Conservation (phyloP, 2,329 filamentous ascomycete genomes). For the Blastomyces emzantsi region DNA sequence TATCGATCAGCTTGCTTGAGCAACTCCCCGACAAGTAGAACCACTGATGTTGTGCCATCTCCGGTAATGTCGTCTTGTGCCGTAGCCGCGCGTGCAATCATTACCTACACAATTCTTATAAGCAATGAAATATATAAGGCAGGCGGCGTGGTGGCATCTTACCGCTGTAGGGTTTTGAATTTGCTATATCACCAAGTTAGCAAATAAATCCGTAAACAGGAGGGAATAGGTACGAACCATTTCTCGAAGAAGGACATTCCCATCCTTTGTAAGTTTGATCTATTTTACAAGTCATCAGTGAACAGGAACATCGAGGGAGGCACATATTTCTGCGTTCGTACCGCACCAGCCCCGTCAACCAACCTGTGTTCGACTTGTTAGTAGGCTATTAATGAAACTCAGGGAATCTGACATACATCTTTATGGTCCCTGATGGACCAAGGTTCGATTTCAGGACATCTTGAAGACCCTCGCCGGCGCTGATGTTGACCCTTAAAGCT, state of each 20-base stretch:
- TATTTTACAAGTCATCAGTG: conserved; percentile 31
- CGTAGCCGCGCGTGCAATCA: conserved; percentile 74
- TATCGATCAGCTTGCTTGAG: conserved; percentile 96
- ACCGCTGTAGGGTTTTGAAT: conserved; percentile 98
- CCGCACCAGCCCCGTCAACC: conserved; percentile 53
- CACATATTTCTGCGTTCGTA: conserved; percentile 27
- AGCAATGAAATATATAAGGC: conserved; percentile 9
- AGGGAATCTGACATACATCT: conserved; percentile 57
- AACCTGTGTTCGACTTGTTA: conserved; percentile 38
- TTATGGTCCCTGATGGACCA: conserved; percentile 86
- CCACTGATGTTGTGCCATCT: conserved; percentile 94
- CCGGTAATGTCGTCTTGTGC: conserved; percentile 98
- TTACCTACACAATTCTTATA: conserved; percentile 39
- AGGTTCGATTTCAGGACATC: conserved; percentile 96
- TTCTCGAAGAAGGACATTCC: conserved; percentile 69
- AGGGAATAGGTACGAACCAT: conserved; percentile 41
- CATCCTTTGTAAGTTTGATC: conserved; percentile 99
- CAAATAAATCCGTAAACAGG: conserved; percentile 6
- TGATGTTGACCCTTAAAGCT: conserved; percentile 95
- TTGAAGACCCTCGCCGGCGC: conserved; percentile 82
- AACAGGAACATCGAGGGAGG: conserved; percentile 17
- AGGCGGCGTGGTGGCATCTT: conserved; percentile 20
- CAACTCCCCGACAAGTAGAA: conserved; percentile 89
- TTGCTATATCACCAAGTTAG: conserved; percentile 48
- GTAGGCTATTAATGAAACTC: conserved; percentile 9